Conservation (phyloP, 257 asterid genomes). For the Mentha longifolia region DNA sequence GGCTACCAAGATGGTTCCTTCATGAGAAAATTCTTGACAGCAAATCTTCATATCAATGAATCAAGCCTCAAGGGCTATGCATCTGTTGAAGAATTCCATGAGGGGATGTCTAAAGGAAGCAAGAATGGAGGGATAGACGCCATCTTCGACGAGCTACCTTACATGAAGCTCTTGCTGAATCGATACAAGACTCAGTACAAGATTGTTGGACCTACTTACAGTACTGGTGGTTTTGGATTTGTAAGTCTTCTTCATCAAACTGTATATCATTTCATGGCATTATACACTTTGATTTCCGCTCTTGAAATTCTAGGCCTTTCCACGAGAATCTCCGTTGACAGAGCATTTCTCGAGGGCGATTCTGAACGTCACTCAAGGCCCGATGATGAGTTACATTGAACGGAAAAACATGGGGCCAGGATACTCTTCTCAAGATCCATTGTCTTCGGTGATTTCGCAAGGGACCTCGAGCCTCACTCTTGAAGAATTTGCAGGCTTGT, state of each 20-base stretch:
- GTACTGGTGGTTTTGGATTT: slow-evolving; percentile 56
- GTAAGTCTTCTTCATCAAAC: slow-evolving; percentile 35
- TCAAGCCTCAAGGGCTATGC: slow-evolving; percentile 39
- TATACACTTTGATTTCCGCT: too few relatives aligned
- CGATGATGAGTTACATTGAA: slow-evolving; percentile 37
- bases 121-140: slow-evolving; percentile 54
- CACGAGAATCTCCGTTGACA: too few relatives aligned
- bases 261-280: too few relatives aligned
- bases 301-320: slow-evolving; percentile 49
- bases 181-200: slow-evolving; percentile 45
- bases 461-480: slow-evolving; percentile 38
- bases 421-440: slow-evolving; percentile 41
- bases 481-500: slow-evolving; percentile 54
- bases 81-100: slow-evolving; percentile 1
- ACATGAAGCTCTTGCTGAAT: slow-evolving; percentile 44
- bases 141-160: slow-evolving; percentile 55
- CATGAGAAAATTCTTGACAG: slow-evolving; percentile 37
- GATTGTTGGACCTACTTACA: slow-evolving; percentile 51
- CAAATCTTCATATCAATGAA: slow-evolving; percentile 33
- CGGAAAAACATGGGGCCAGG: slow-evolving; percentile 46
- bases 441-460: slow-evolving; percentile 34
- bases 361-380: slow-evolving; percentile 50
- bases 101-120: slow-evolving; percentile 50
- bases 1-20: slow-evolving; percentile 61
- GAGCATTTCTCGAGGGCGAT: too few relatives aligned